Evolutionary conservation across 2,329 filamentous ascomycete species (phyloP), one percentile per base, ranked within the genome.

Genomic region (Arthrobotrys sphaeroides): DNA sequence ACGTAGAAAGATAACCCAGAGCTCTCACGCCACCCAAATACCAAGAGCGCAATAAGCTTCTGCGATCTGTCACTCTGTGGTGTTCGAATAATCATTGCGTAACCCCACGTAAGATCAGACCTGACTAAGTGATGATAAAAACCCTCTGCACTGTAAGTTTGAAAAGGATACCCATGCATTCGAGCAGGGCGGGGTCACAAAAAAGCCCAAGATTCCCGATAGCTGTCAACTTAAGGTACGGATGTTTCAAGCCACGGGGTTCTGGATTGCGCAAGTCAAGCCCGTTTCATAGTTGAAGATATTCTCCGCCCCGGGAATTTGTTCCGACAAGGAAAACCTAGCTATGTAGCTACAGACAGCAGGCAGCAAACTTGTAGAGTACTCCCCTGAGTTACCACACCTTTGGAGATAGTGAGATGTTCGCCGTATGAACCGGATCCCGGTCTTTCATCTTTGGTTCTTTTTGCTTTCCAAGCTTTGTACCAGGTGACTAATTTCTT

Each of bases 121-220:
- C 43, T 70, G 13, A 70, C 43, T 70, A 70, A 70, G 55, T 12
- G 66, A 70, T 70, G 66, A 70, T 70, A 47, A 61, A 70, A 62
- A 43, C 45, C 31, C 38, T 43, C 33, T 13, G 9, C 24, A 31
- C 31, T 22, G 51, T 55, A 38, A 13, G 51, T 55, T 6, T 24
- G 51, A 55, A 18, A 38, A 24, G 51, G 51, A 55, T 55, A 55
- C 51, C 51, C 51, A 55, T 55, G 51, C n/a, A 24, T 5, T n/a
- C 40, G 43, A 60, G 55, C 20, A 55, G 7, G 55, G 36, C 51
- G 38, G 51, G 49, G 51, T 24, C 38, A 18, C 22, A 31, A 20
- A 18, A 20, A 26, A 43, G 13, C 53, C 40, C 53, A 36, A 43
- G 26, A 59, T 20, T 22, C 20, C 28, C n/a, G 55, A 28, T 36